Evolutionary conservation across 2,329 filamentous ascomycete genomes (phyloP), one percentile per base, ranked within the genome.

Genomic region (Bisporella sp.): DNA sequence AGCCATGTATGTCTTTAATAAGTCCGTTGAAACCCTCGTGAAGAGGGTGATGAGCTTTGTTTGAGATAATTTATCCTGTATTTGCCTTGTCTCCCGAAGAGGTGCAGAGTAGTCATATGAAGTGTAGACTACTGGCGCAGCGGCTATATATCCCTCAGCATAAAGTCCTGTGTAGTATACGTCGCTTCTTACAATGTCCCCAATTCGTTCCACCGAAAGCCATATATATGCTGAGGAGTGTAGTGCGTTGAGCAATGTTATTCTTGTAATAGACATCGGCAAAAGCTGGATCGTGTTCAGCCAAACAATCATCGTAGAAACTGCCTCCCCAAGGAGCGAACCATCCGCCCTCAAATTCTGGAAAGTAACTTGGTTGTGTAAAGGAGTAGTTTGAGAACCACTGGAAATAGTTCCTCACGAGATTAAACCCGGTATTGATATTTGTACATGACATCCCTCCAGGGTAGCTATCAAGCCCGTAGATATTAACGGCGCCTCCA

Each of bases 221-320:
- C 69, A 79, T 78, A 55, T 78, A 79, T 11, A 78, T 52, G 43
- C 68, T 77, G 33, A 75, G 64, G 8, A 77, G 59, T 0, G 74
- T 77, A 1, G 71, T 66, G 28, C 71, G 65, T 48, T 77, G 74
- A 5, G 69, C 76, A 49, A 79, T 71, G 47, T 78, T 73, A 55
- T 78, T 75, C 59, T 78, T 78, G 59, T 78, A 79, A 50, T 76
- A 79, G 1, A 80, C 71, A 61, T 79, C 75, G 1, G 74, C 69
- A 59, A 76, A 79, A 9, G 69, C 69, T 0, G 70, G 68, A 8
- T 66, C 64, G 47, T 74, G 72, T 43, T 76, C 71, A 0, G 72
- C 65, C 11, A 62, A 47, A 54, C 75, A 78, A 48, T 70, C 62
- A 48, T 78, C 77, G 52, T 77, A 79, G 53, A 77, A 77, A 7